Percentiles rank a stretch among this genome's conserved stretches.
phyloP scores from a whole-genome alignment of 2,329 filamentous ascomycete genomes.

The Ambrosiella beaveri region DNA sequence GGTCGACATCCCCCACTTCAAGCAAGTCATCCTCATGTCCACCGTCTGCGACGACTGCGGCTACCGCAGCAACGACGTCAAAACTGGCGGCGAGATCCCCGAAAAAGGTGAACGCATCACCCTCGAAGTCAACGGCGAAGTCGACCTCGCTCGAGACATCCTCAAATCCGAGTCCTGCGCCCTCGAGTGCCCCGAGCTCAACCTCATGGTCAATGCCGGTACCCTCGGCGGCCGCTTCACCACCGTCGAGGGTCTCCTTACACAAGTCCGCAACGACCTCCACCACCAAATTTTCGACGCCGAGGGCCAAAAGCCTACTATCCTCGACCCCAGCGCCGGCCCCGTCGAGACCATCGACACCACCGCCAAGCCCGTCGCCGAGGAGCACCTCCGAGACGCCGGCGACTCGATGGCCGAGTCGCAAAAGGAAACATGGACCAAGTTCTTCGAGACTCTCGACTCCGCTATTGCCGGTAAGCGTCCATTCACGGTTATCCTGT shows the following conservation, averaged over 20 bases:
- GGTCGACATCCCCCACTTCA: slow-evolving; percentile 95
- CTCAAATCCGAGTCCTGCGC: slow-evolving; percentile 90
- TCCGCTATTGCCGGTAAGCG: slow-evolving; percentile 63
- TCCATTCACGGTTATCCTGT: slow-evolving; percentile 67
- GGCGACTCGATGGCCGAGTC: slow-evolving; percentile 59
- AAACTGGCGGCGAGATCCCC: slow-evolving; percentile 87
- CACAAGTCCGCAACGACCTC: slow-evolving; percentile 81
- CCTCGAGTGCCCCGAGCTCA: slow-evolving; percentile 71
- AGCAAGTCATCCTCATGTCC: slow-evolving; percentile 90
- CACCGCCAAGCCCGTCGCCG: slow-evolving; percentile 29
- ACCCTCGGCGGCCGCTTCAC: slow-evolving; percentile 94
- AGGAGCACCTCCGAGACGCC: slow-evolving; percentile 33
- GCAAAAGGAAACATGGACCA: slow-evolving; percentile 56
- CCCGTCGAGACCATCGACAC: background rate
- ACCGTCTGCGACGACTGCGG: slow-evolving; percentile 85
- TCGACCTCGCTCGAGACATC: slow-evolving; percentile 79
- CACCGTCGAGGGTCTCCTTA: slow-evolving; percentile 83
- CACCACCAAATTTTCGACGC: slow-evolving; percentile 73
- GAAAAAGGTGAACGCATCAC: slow-evolving; percentile 71
- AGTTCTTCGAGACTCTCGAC: slow-evolving; percentile 64
- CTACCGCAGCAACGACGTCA: slow-evolving; percentile 91
- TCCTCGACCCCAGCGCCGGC: background rate
- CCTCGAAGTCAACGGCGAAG: slow-evolving; percentile 47
- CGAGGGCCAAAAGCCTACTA: slow-evolving; percentile 19
- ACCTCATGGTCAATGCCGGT: slow-evolving; percentile 75